Conservation (phyloP, 805 yeast genomes). For the Saccharomycopsis sp. region DNA sequence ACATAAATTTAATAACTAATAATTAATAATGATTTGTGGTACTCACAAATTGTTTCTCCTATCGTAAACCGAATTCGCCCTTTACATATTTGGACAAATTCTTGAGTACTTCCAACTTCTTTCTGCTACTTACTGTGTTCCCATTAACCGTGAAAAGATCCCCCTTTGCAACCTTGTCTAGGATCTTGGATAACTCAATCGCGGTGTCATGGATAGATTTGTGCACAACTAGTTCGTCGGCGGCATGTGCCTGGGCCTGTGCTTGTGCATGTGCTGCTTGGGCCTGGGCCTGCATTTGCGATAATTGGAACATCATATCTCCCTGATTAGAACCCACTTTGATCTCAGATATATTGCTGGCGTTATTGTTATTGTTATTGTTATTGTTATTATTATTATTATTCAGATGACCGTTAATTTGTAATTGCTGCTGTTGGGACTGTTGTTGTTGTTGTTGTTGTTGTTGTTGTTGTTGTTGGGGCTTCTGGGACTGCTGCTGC, state of each 20-base stretch:
- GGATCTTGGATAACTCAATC: background rate
- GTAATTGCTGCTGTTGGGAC: background rate
- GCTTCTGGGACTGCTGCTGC: background rate
- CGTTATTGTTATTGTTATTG: background rate
- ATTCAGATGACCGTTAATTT: background rate
- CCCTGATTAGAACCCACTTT: background rate
- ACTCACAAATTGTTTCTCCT: too few species aligned
- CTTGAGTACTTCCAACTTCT: background rate
- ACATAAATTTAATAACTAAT: too few species aligned
- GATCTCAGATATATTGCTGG: background rate
- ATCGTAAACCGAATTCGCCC: background rate
- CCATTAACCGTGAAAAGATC: background rate
- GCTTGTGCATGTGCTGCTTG: background rate
- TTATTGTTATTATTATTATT: too few species aligned
- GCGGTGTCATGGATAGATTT: background rate
- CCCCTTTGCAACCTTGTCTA: background rate
- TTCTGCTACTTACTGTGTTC: background rate
- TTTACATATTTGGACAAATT: background rate
- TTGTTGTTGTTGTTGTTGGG: too few species aligned
- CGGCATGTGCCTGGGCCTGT: background rate
- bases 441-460: background rate
- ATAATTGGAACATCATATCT: background rate
- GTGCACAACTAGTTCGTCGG: background rate
- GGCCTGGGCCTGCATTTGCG: background rate
- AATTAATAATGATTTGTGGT: too few species aligned